A percentile compares a stretch with the other conserved stretches of the same genome.
Evolutionary conservation across 331 rosid species (phyloP).

Genomic region (Arachis monticola): DNA sequence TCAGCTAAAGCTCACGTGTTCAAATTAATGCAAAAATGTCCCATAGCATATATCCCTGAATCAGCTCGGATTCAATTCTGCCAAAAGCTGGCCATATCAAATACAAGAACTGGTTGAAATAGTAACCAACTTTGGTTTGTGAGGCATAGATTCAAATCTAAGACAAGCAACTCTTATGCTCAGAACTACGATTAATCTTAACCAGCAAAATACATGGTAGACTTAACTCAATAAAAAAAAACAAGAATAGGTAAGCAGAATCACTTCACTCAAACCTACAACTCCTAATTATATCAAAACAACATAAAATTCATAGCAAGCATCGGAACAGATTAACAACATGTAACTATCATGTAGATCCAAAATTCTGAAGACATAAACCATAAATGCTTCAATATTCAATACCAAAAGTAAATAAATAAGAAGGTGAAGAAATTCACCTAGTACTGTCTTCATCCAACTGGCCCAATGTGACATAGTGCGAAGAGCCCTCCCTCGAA

Average conservation of each 20-base stretch:
- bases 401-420: slow-evolving; percentile 24
- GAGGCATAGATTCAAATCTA: background rate
- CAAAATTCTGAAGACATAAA: background rate
- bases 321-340: slow-evolving; percentile 7
- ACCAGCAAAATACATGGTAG: background rate
- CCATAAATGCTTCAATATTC: slow-evolving; percentile 6
- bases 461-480: slow-evolving; percentile 60
- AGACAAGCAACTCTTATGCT: background rate
- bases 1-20: background rate
- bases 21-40: background rate
- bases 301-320: background rate
- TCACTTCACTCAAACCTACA: slow-evolving; percentile 9
- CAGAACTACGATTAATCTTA: background rate
- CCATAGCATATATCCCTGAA: background rate
- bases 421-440: slow-evolving; percentile 42
- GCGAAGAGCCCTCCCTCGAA: slow-evolving; percentile 54
- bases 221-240: background rate
- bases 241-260: background rate
- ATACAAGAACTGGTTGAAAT: background rate
- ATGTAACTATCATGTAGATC: background rate
- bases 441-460: slow-evolving; percentile 64
- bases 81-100: slow-evolving; percentile 1
- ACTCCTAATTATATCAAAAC: background rate
- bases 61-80: background rate
- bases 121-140: background rate